Evolutionary conservation across 345 rosid species (phyloP).

Genomic region (Eucalyptus polybractea): DNA sequence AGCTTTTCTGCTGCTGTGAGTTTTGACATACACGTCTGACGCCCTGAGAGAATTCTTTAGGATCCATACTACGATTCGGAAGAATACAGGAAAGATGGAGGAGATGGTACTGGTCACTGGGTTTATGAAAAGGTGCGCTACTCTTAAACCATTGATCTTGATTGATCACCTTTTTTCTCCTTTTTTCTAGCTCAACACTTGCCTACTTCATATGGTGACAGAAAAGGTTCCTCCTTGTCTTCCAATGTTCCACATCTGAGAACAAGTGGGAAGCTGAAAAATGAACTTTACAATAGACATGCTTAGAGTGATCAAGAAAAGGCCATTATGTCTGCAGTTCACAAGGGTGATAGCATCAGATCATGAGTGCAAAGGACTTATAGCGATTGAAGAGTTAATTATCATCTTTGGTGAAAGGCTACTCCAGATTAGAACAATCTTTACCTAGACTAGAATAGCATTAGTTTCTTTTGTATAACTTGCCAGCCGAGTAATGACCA

Average conservation of each 20-base stretch:
- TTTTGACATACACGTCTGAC: not conserved
- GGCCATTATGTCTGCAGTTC: not conserved
- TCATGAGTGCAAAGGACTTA: not conserved
- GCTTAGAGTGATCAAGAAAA: not conserved
- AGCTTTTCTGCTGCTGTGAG: not conserved
- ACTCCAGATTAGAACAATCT: not conserved
- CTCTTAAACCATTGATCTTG: not conserved
- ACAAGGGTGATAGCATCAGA: not conserved
- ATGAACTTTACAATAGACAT: not conserved
- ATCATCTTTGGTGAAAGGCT: not conserved
- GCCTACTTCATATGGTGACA: not conserved
- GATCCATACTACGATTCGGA: slow-evolving; percentile 95
- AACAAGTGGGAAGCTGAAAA: not conserved
- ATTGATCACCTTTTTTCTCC: not conserved
- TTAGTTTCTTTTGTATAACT: not conserved
- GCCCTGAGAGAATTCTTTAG: slow-evolving; percentile 2
- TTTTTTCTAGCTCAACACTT: not conserved
- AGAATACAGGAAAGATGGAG: slow-evolving; percentile 72
- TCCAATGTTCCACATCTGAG: not conserved
- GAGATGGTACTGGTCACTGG: slow-evolving; percentile 91
- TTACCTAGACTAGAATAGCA: not conserved
- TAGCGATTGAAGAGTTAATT: not conserved
- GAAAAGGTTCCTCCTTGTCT: not conserved
- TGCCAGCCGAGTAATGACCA: not conserved
- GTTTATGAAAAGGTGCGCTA: slow-evolving; percentile 62